These are phyloP conservation scores for Amylostereum areolatum DNA, from an alignment of 1,284 basidiomycete genomes.

Conservation along the genomic window DNA sequence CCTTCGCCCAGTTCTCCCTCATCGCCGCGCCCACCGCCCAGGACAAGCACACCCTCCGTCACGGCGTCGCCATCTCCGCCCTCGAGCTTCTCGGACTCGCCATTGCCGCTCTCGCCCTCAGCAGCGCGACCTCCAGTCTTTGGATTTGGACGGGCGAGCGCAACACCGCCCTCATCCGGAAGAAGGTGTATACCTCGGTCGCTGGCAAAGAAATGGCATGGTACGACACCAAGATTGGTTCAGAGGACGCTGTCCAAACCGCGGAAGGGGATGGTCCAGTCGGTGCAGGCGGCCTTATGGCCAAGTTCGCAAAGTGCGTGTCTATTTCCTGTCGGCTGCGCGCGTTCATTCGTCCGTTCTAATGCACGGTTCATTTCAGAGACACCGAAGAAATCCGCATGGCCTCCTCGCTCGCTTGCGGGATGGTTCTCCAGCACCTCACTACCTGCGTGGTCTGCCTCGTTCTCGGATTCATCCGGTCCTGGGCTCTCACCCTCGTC, in stretches of 20 bases:
- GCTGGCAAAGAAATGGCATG: conserved; percentile 74
- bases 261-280: conserved; percentile 48
- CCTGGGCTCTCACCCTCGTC: conserved; percentile 84
- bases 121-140: conserved; percentile 68
- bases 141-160: conserved; percentile 91
- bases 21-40: conserved; percentile 36
- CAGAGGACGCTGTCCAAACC: conserved; percentile 42
- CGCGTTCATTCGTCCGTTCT: not conserved
- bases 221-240: conserved; percentile 83
- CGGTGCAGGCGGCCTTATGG: conserved; percentile 91
- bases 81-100: conserved; percentile 73
- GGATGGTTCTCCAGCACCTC: conserved; percentile 75
- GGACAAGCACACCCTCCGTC: conserved; percentile 51
- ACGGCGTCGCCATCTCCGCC: conserved; percentile 54
- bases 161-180: conserved; percentile 67
- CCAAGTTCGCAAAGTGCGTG: conserved; percentile 82
- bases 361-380: conserved; percentile 36
- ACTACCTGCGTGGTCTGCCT: conserved; percentile 79
- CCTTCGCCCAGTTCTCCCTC: conserved; percentile 59
- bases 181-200: conserved; percentile 67
- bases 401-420: conserved; percentile 75
- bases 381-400: conserved; percentile 93
- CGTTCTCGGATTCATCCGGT: conserved; percentile 75
- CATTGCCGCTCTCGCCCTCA: conserved; percentile 63
- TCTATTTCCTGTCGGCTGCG: not conserved